Percentiles rank a stretch among this genome's conserved stretches.
phyloP scores from a whole-genome alignment of 805 yeast species.

The Zygoascus bituminiphila region DNA sequence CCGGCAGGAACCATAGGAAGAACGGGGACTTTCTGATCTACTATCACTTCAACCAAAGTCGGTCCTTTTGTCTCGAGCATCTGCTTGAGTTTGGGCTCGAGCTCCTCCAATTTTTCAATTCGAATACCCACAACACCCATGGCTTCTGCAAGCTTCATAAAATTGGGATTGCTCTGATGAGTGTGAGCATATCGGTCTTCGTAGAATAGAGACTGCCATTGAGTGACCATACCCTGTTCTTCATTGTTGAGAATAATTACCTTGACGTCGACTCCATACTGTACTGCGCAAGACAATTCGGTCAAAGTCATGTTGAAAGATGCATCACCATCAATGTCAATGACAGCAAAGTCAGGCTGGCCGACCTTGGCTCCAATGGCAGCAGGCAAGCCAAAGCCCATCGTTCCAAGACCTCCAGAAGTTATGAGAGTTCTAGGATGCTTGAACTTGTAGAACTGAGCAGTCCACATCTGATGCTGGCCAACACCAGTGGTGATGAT shows the following conservation, averaged over 20 bases:
- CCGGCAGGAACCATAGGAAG: constrained; percentile 98
- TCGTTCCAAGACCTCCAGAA: constrained; percentile 98
- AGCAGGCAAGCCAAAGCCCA: constrained; percentile 97
- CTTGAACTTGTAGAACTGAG: constrained; percentile 93
- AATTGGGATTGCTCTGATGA: constrained; percentile 91
- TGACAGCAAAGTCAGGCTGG: constrained; percentile 86
- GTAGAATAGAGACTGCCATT: constrained; percentile 97
- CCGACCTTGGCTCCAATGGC: constrained; percentile 99
- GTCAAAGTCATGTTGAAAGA: constrained; percentile 97
- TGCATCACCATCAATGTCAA: constrained; percentile 98
- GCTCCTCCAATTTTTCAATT: constrained; percentile 59
- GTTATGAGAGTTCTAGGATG: constrained; percentile 89
- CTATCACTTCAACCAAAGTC: constrained; percentile 79
- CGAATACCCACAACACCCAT: constrained; percentile 86
- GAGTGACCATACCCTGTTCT: constrained; percentile 99
- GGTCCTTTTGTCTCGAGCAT: constrained; percentile 76
- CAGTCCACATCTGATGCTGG: constrained; percentile 99
- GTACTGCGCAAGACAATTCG: constrained; percentile 91
- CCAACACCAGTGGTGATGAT: constrained; percentile 97
- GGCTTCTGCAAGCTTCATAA: constrained; percentile 85
- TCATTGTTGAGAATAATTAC: constrained; percentile 86
- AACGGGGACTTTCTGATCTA: constrained; percentile 89
- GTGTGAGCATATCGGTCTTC: constrained; percentile 98
- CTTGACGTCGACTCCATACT: constrained; percentile 86
- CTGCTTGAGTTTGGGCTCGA: constrained; percentile 49